Base-by-base conservation (phyloP, 208 protist genomes). In the Acanthamoeba sp. region DNA sequence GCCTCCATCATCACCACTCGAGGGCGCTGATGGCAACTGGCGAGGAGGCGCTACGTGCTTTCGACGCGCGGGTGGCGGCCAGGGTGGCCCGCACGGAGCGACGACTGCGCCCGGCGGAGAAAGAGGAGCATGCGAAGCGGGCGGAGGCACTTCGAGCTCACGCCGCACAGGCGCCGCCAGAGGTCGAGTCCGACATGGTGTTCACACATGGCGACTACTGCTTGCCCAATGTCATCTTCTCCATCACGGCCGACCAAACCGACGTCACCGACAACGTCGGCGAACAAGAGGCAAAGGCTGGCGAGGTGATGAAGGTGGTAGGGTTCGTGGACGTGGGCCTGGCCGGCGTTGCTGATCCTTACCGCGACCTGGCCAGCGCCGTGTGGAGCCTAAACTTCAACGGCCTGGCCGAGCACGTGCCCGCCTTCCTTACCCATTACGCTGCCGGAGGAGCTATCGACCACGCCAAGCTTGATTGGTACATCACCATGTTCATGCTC, bases 191-290 rank as follows among this genome's bases (percentile, higher is more conserved):
- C 18, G 66, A 76, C 40, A 32, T 76, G 4, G n/a, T 29, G 36
- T 76, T 76, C 66, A 76, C 66, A 9, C 66, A 76, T 29, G 66
- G 66, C 14, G 66, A 76, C 66, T 76, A 76, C 36, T 76, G 66
- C 66, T 29, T 76, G 12, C 66, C 66, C 1, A 76, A 76, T 29
- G 66, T 76, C 66, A 34, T 76, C 66, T 76, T 76, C 66, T 2
- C 2, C 4, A 29, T 76, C 7, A 3, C 7, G 9, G 10, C 36
- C 18, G 14, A 76, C 10, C n/a, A 71, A 24, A 10, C 62, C 9
- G 62, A 24, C 22, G 29, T 22, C 2, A 14, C 6, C 48, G 48
- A 52, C 16, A n/a, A n/a, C n/a, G n/a, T n/a, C n/a, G n/a, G n/a
- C n/a, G n/a, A n/a, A n/a, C n/a, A n/a, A n/a, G n/a, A n/a, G n/a